Evolutionary conservation across 139 green algal genomes (phyloP), one percentile per base, ranked within the genome.

Genomic region (Spirogloea muscicola): DNA sequence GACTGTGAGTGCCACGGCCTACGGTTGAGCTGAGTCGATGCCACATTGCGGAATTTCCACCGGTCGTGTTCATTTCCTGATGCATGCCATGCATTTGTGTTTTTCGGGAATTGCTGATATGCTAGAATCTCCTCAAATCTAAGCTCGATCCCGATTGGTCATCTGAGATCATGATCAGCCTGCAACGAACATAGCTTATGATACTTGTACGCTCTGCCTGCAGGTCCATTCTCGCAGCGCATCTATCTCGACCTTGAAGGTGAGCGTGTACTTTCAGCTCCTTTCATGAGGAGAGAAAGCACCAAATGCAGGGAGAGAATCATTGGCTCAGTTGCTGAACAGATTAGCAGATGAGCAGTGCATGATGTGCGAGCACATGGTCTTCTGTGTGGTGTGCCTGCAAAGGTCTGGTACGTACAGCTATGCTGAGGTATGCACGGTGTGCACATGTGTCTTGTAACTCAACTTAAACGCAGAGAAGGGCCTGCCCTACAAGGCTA

Each of bases 191-290:
- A n/a, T n/a, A n/a, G n/a, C n/a, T n/a, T n/a, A n/a, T n/a, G n/a
- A n/a, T n/a, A n/a, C n/a, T n/a, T n/a, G n/a, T n/a, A n/a, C n/a
- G n/a, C n/a, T n/a, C n/a, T n/a, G n/a, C n/a, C n/a, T 74, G 49
- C 67, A 76, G 67, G 67, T 49, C 67, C 67, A 7, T 76, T 76
- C 57, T 76, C 67, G 3, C 67, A 76, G 33, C 67, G 67, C 25
- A 68, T 42, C 5, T 76, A 76, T 16, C 39, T 76, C n/a, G 49
- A 67, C 39, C 67, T 76, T 6, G 67, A 76, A 49, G 64, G 59
- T 68, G 27, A 4, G 10, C 43, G 13, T 25, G 10, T 10, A 10
- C 13, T 51, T 13, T 51, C 43, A 13, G 43, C 43, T 51, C 13
- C 13, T 51, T 51, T 25, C 10, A 51, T 51, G 13, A 25, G 43